These are phyloP conservation scores for Aspergillus carlsbadensis DNA, from an alignment of 495 filamentous ascomycete species.

Conservation along the genomic window DNA sequence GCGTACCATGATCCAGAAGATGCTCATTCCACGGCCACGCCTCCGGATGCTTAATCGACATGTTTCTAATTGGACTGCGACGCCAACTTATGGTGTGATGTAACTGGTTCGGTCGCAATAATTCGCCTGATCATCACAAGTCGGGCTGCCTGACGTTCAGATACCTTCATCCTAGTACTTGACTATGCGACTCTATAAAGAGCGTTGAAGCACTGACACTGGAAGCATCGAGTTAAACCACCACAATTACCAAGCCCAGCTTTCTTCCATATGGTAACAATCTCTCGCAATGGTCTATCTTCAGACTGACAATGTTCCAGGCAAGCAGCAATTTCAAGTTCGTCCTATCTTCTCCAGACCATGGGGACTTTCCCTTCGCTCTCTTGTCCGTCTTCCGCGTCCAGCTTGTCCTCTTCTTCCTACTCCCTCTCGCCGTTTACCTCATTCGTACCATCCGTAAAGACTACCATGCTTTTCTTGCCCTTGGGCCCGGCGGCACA, in stretches of 20 bases:
- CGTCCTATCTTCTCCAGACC: background rate
- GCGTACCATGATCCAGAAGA: background rate
- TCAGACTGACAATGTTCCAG: background rate
- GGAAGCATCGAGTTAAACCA: background rate
- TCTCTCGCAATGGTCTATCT: background rate
- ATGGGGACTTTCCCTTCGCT: background rate
- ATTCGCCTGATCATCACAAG: background rate
- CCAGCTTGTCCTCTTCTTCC: constrained; percentile 12
- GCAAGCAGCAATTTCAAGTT: background rate
- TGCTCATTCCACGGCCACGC: background rate
- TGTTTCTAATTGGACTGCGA: constrained; percentile 5
- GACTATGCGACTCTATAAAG: constrained; percentile 6
- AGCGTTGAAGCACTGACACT: background rate
- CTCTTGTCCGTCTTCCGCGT: constrained; percentile 4
- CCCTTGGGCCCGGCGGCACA: constrained; percentile 78
- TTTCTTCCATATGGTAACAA: no score
- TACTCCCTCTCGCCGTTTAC: constrained; percentile 49
- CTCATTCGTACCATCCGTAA: constrained; percentile 59
- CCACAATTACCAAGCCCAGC: no score
- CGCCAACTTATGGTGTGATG: constrained; percentile 12
- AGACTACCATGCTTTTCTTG: constrained; percentile 75
- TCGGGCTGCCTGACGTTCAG: background rate
- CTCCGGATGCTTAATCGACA: background rate
- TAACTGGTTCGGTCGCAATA: background rate
- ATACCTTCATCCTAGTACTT: background rate